phyloP scores from a whole-genome alignment of 2,329 filamentous ascomycete species.

The Aspergillus pseudoterreus region DNA sequence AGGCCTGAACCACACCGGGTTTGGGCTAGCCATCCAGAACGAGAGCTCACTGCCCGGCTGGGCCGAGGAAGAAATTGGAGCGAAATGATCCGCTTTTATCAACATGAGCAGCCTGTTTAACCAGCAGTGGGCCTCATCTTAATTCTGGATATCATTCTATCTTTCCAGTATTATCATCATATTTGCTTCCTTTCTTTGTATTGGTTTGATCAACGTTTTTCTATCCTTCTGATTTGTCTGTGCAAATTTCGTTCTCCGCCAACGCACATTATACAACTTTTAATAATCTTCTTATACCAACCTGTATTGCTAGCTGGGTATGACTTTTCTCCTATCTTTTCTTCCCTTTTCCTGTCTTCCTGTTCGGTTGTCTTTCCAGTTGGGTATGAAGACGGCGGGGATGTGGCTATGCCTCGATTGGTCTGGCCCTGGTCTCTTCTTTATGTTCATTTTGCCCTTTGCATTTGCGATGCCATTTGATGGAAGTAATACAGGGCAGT shows the following conservation, averaged over 20 bases:
- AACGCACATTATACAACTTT: slow-evolving; percentile 23
- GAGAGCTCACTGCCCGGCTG: slow-evolving; percentile 58
- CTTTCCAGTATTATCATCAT: slow-evolving; percentile 18
- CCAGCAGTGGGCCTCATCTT: slow-evolving; percentile 12
- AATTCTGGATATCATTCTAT: slow-evolving; percentile 18
- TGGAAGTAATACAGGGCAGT: slow-evolving; percentile 17
- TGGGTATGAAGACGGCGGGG: slow-evolving; percentile 18
- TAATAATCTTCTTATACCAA: slow-evolving; percentile 29
- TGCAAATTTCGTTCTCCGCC: slow-evolving; percentile 24
- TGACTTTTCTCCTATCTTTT: slow-evolving; percentile 23
- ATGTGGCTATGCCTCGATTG: slow-evolving; percentile 21
- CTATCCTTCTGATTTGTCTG: slow-evolving; percentile 18
- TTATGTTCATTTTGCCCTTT: slow-evolving; percentile 18
- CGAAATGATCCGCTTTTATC: slow-evolving; percentile 40
- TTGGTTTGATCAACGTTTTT: slow-evolving; percentile 17
- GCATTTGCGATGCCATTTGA: slow-evolving; percentile 25
- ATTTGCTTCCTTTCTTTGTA: slow-evolving; percentile 23
- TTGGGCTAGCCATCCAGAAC: slow-evolving; percentile 58
- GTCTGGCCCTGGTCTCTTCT: slow-evolving; percentile 20
- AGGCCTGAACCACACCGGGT: slow-evolving; percentile 55
- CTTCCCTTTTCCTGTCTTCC: slow-evolving; percentile 15
- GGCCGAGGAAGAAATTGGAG: slow-evolving; percentile 61
- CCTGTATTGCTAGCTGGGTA: slow-evolving; percentile 41
- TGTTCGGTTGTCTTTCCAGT: slow-evolving; percentile 15
- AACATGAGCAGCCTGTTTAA: slow-evolving; percentile 15